Conservation (phyloP, 495 filamentous ascomycete genomes). For the Penicillium argentinense region DNA sequence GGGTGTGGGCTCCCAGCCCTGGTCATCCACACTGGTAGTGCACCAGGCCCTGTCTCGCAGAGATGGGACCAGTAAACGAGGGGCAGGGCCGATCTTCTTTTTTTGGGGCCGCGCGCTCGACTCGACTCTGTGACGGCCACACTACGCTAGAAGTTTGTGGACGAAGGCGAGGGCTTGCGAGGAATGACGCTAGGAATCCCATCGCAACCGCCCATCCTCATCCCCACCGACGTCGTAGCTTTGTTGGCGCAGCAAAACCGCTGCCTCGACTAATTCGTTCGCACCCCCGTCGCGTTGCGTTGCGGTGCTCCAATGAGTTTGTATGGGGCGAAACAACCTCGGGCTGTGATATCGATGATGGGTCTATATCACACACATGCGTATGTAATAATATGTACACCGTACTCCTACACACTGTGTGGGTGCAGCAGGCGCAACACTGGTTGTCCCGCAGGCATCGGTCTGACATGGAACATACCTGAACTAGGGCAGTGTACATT, state of each 20-base stretch:
- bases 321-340: slow-evolving; percentile 1
- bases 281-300: background rate
- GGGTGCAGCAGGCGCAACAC: no score
- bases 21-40: no score
- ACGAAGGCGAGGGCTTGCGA: background rate
- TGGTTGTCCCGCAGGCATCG: no score
- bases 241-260: background rate
- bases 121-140: no score
- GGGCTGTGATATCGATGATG: background rate
- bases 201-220: background rate
- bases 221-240: background rate
- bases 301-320: background rate
- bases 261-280: background rate
- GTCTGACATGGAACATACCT: no score
- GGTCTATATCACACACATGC: background rate
- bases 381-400: background rate
- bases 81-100: background rate
- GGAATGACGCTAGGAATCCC: slow-evolving; percentile 3
- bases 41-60: slow-evolving; percentile 1
- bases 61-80: background rate
- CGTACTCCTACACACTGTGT: no score
- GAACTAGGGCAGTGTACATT: no score
- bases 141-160: no score
- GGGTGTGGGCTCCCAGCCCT: slow-evolving; percentile 1
- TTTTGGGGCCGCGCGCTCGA: background rate